phyloP scores from a whole-genome alignment of 2,329 filamentous ascomycete genomes.

The Canariomyces notabilis region DNA sequence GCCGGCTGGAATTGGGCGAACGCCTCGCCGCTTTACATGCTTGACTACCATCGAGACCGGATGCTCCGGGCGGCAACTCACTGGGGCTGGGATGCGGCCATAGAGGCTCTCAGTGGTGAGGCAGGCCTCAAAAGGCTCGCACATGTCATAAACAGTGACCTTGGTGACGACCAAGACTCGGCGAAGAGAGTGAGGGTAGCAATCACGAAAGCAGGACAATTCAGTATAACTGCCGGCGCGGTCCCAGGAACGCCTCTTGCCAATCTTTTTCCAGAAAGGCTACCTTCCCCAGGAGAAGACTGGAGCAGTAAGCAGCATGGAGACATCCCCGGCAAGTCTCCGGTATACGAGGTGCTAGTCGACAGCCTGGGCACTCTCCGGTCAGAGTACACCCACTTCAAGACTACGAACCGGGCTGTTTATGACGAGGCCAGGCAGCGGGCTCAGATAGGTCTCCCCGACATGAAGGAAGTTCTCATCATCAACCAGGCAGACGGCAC shows the following conservation, averaged over 20 bases:
- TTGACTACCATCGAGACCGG: conserved; percentile 71
- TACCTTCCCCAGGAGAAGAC: conserved; percentile 8
- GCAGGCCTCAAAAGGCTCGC: conserved; percentile 42
- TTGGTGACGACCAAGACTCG: conserved; percentile 23
- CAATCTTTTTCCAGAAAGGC: conserved; percentile 42
- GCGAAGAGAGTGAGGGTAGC: conserved; percentile 52
- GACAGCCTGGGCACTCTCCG: conserved; percentile 38
- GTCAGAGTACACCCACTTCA: conserved; percentile 73
- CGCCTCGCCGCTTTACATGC: conserved; percentile 69
- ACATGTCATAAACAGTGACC: conserved; percentile 31
- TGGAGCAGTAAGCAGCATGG: conserved; percentile 17
- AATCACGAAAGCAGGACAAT: conserved; percentile 43
- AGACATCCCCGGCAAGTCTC: conserved; percentile 19
- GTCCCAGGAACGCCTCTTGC: conserved; percentile 41
- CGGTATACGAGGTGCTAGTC: conserved; percentile 40
- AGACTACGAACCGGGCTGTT: conserved; percentile 69
- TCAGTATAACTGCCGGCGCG: conserved; percentile 44
- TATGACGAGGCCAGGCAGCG: conserved; percentile 68
- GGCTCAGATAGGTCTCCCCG: conserved; percentile 46
- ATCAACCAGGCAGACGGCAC: conserved; percentile 55
- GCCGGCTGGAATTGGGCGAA: conserved; percentile 49
- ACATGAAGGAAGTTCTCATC: conserved; percentile 68
- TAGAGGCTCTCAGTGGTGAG: conserved; percentile 41
- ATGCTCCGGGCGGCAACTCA: conserved; percentile 59
- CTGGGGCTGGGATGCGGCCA: conserved; percentile 49